Percentiles rank a stretch among this genome's conserved stretches.
These are phyloP conservation scores for Spathaspora sp. DNA, from an alignment of 1,139 yeast genomes.

Conservation along the genomic window DNA sequence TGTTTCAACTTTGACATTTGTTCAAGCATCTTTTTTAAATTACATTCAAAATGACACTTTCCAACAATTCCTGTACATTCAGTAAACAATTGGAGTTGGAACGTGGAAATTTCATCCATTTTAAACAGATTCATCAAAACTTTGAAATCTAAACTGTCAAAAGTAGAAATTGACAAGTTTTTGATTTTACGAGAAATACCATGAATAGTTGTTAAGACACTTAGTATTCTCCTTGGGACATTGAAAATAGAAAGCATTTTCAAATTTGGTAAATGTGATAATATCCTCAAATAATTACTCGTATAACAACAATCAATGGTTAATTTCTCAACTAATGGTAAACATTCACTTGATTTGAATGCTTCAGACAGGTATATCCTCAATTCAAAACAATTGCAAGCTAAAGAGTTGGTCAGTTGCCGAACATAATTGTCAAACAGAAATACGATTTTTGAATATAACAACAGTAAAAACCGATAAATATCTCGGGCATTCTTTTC, in stretches of 20 bases:
- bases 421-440: no score
- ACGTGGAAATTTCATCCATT: not conserved
- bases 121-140: not conserved
- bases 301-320: no score
- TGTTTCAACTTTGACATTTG: not conserved
- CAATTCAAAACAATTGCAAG: no score
- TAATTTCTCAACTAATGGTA: no score
- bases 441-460: no score
- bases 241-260: not conserved
- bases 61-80: not conserved
- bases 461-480: no score
- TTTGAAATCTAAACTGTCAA: not conserved
- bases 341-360: no score
- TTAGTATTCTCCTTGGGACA: not conserved
- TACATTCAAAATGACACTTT: not conserved
- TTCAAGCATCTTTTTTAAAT: no score
- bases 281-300: no score
- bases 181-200: not conserved
- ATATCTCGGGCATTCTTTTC: no score
- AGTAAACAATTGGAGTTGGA: not conserved
- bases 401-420: no score
- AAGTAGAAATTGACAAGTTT: not conserved
- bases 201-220: not conserved
- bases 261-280: not conserved
- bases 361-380: no score